Percentiles rank a stretch among this genome's conserved stretches.
These are phyloP conservation scores for Aspergillus intermedius DNA, from an alignment of 2,329 filamentous ascomycete genomes.

Conservation along the genomic window DNA sequence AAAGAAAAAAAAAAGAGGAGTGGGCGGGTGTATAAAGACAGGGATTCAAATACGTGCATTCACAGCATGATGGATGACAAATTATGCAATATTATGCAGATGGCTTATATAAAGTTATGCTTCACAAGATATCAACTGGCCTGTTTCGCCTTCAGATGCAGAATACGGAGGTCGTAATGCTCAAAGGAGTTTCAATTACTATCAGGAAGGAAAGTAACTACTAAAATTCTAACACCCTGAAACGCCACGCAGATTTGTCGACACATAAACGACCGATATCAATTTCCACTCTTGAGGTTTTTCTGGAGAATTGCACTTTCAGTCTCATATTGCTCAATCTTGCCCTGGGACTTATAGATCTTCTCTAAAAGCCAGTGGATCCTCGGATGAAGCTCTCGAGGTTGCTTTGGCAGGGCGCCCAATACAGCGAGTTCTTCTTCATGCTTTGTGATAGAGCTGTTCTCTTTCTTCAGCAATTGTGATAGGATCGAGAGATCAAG, in stretches of 20 bases:
- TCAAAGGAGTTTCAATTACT: not conserved
- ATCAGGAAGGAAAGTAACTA: not conserved
- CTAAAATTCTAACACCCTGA: not conserved
- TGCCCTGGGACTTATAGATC: constrained; percentile 64
- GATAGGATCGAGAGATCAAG: constrained; percentile 65
- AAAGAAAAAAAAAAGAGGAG: not conserved
- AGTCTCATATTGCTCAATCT: constrained; percentile 65
- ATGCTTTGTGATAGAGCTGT: constrained; percentile 65
- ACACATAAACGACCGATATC: not conserved
- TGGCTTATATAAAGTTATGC: too few species aligned
- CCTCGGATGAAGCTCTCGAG: constrained; percentile 59
- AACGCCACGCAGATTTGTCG: too few species aligned
- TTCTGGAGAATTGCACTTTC: constrained; percentile 68
- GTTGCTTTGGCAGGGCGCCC: constrained; percentile 64
- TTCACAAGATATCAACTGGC: too few species aligned
- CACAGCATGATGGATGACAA: not conserved
- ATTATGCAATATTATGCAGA: not conserved
- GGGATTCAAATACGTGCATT: not conserved
- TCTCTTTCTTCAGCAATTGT: constrained; percentile 66
- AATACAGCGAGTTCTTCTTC: constrained; percentile 70
- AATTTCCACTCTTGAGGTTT: constrained; percentile 53
- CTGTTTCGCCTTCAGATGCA: too few species aligned
- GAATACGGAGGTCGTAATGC: too few species aligned
- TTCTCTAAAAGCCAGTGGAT: constrained; percentile 69
- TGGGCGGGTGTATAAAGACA: not conserved